Base-by-base conservation (phyloP, 768 basidiomycete species). In the Hygrocybe coccinea region DNA sequence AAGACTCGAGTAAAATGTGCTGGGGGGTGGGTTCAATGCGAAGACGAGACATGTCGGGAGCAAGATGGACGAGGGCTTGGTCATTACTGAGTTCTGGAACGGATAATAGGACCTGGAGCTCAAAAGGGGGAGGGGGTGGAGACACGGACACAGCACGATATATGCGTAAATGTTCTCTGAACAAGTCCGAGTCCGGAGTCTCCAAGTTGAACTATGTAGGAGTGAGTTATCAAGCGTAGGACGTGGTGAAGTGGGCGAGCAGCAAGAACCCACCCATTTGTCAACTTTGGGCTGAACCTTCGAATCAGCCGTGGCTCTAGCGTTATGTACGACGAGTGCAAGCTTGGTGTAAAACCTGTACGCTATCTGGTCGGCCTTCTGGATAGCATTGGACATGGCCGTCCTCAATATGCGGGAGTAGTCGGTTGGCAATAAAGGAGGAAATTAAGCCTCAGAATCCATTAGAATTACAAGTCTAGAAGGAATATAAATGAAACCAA, bases 291-390 rank as follows among this genome's bases (percentile, higher is more conserved):
- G 69, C 58, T 70, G 73, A 33, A 63, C 59, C 55, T 61, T 69
- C 1, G 68, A 58, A 60, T 79, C 81, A 50, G 69, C 68, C 41
- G 86, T 86, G n/a, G 84, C 76, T 57, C 90, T 76, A 12, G 89
- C 86, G 66, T 88, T 76, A 68, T 84, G 79, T 60, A 92, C 77
- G 62, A 89, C 79, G 64, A 86, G 83, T 67, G 82, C 82, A 52
- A 91, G 83, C 75, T 92, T 92, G 50, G 85, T 82, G 73, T 89
- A 91, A 71, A 89, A 83, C 68, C 85, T 84, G 70, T 85, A 84
- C 48, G 87, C 86, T 64, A 92, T 91, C 78, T 90, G 88, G 78
- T 92, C 89, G 61, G 89, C 86, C 76, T 84, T 90, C 59, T 75
- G 74, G 50, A 64, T 67, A 58, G 76, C 75, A 67, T 72, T 69